These are phyloP conservation scores for Taphrina betulina DNA, from an alignment of 1,139 yeast genomes.

Conservation along the genomic window DNA sequence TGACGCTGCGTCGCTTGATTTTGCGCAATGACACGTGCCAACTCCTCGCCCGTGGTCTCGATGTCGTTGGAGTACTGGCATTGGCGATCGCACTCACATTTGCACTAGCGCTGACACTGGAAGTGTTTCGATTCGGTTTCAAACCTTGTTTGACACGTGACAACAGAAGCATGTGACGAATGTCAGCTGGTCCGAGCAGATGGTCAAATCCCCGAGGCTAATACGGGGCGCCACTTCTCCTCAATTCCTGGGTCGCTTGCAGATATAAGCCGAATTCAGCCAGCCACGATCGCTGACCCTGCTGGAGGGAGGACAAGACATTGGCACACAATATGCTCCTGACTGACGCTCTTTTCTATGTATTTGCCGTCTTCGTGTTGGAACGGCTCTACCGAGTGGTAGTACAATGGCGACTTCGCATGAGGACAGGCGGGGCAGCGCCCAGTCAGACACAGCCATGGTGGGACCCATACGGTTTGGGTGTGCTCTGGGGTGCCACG, in stretches of 20 bases:
- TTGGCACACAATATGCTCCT: conserved; percentile 1
- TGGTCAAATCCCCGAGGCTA: no score
- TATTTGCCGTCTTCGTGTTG: not conserved
- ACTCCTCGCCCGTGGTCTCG: no score
- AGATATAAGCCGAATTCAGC: no score
- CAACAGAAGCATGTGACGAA: no score
- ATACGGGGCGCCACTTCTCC: no score
- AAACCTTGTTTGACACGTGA: no score
- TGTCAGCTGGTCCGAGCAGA: no score
- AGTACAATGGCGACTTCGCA: not conserved
- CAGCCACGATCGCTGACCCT: no score
- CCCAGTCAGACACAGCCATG: not conserved
- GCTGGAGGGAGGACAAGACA: no score
- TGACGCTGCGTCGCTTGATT: no score
- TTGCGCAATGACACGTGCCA: no score
- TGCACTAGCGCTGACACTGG: not conserved
- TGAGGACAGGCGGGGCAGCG: not conserved
- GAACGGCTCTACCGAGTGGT: conserved; percentile 8
- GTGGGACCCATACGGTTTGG: conserved; percentile 5
- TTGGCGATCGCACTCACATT: not conserved
- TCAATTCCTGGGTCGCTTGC: no score
- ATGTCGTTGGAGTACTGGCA: not conserved
- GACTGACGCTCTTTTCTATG: not conserved
- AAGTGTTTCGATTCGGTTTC: not conserved
- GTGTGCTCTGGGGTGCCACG: not conserved